Evolutionary conservation across 2,329 filamentous ascomycete species (phyloP), one percentile per base, ranked within the genome.

Genomic region (Calonectria montana): DNA sequence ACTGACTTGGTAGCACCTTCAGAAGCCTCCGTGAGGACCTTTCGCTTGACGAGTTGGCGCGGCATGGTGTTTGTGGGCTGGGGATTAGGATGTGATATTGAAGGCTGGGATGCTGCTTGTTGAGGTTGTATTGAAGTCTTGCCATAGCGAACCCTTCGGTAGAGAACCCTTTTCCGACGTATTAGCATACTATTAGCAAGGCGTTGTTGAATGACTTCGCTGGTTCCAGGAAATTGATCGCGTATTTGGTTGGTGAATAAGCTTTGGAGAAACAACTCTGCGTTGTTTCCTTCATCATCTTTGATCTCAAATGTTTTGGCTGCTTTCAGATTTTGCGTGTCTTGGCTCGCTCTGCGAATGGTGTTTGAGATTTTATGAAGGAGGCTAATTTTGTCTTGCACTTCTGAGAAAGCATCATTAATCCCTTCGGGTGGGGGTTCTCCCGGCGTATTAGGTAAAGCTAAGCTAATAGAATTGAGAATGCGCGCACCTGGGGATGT

Each of bases 281-380:
- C 59, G 31, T 71, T 47, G n/a, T 67, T 75, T 10, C 72, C 75
- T 9, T 73, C 68, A 7, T 69, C 73, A 21, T 74, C 72, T 23
- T 48, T 25, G 15, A 75, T 72, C 10, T 57, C 29, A 21, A 71
- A 75, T 0, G 25, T 18, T 12, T 65, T 69, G 1, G 4, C 29
- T 21, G 55, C 67, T 25, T 70, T 59, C 41, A 31, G 1, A 9
- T 43, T 67, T n/a, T 74, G 73, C 2, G 43, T 31, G 13, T 73
- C 68, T 27, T 73, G 73, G 47, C 72, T 67, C 15, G 68, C 72
- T 15, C 73, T 65, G 10, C 73, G 69, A 15, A 75, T 75, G 0
- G 71, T 73, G 29, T 73, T 73, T 9, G 71, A 65, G 23, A 73
- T 31, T 43, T 53, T 67, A 31, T 73, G 39, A 7, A 73, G 64